phyloP scores from a whole-genome alignment of 192 early-diverging fungal species.

The Physocladia obscura region DNA sequence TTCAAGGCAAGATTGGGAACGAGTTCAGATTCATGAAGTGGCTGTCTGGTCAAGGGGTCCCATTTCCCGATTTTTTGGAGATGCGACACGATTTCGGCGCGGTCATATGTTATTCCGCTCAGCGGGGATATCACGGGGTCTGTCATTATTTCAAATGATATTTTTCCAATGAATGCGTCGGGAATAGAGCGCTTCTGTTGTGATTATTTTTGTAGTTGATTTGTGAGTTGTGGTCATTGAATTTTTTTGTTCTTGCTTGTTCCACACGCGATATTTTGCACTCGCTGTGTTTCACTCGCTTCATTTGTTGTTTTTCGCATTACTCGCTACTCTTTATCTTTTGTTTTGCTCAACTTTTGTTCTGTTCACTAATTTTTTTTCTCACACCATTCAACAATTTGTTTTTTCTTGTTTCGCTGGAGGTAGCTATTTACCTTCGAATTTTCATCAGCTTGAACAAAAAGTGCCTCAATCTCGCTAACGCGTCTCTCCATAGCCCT shows the following conservation, averaged over 20 bases:
- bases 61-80: constrained; percentile 76
- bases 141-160: constrained; percentile 81
- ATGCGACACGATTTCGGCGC: constrained; percentile 70
- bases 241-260: not conserved
- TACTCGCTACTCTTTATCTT: too few species aligned
- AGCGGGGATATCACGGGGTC: constrained; percentile 65
- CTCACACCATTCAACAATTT: too few species aligned
- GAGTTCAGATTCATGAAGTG: constrained; percentile 66
- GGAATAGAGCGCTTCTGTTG: constrained; percentile 47
- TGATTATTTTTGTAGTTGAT: not conserved
- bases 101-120: constrained; percentile 63
- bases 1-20: constrained; percentile 76
- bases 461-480: constrained; percentile 38
- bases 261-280: too few species aligned
- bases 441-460: constrained; percentile 55
- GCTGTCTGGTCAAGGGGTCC: constrained; percentile 73
- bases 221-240: not conserved
- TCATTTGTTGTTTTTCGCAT: too few species aligned
- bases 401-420: too few species aligned
- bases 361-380: too few species aligned
- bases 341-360: too few species aligned
- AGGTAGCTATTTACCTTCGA: constrained; percentile 15
- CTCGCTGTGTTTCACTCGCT: too few species aligned
- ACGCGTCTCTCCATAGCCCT: constrained; percentile 12
- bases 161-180: constrained; percentile 66